Evolutionary conservation across 1,284 basidiomycete species (phyloP), one percentile per base, ranked within the genome.

Genomic region (Boletus sp.): DNA sequence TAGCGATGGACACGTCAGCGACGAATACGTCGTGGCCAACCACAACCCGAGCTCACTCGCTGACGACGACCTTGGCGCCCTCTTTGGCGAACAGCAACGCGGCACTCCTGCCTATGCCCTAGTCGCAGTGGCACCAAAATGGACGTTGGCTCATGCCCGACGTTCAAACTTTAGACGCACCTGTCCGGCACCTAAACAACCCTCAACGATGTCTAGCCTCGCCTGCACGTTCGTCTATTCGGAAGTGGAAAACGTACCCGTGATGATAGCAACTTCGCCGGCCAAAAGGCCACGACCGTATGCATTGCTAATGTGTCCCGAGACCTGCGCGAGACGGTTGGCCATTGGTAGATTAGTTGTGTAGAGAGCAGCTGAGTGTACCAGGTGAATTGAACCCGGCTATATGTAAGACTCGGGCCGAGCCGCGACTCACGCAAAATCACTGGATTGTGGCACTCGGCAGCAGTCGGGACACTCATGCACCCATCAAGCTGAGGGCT

Each of bases 211-310:
- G n/a, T n/a, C n/a, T n/a, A n/a, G n/a, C n/a, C n/a, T n/a, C n/a
- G n/a, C n/a, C n/a, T n/a, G 19, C 20, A 14, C 4, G 13, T 10
- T 37, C 14, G 19, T 36, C 23, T 6, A 9, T 20, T 5, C 13
- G 14, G 8, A 19, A 14, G 19, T 2, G 12, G 12, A 20, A 14
- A 19, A 62, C 75, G 55, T 57, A 81, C 88, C 88, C 50, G 91
- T 93, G 57, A 93, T 82, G 65, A 93, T 91, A 26, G 85, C 89
- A 13, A 92, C 89, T 60, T 92, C 86, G 12, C 82, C 87, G 7
- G 75, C 76, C 39, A 91, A 72, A 40, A 91, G 69, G 2, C 88
- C 88, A 17, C 84, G 75, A 17, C 76, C 69, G 52, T 79, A 65
- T 14, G 76, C 65, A 59, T 78, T 81, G 20, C 77, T 76, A 41